Base-by-base conservation (phyloP, 2,329 filamentous ascomycete species). In the Verticillium tricorpus region DNA sequence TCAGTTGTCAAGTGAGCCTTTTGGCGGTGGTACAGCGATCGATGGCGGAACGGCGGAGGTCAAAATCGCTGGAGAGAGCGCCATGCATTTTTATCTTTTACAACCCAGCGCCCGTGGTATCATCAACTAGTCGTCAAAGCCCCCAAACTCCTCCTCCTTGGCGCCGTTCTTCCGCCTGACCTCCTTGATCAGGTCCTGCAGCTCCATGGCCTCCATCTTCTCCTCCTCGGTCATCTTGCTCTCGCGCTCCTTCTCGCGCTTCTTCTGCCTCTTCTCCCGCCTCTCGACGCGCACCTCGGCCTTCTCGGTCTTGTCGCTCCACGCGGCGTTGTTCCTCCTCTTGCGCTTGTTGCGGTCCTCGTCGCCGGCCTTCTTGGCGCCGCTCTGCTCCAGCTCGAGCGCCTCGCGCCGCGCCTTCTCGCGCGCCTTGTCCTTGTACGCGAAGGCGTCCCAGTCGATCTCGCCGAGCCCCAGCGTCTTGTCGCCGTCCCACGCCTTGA, bases 401-500 rank as follows among this genome's bases (percentile, higher is more conserved):
- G 83, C 84, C 58, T 81, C 82, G 66, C 80, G 78, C 17, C 91
- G 82, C 45, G 84, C 83, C 70, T 86, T 85, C 71, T 94, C 91
- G 34, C 89, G 83, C 22, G 81, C 77, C 71, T 89, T 90, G 68
- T 94, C 90, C 69, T 87, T 87, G 76, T 92, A 94, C 0, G 84
- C 78, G 68, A 87, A 92, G 2, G 75, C 79, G 54, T 88, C 82
- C 82, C 90, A 88, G 72, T 92, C 85, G 12, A 92, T 77, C 1
- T 83, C 82, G 59, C 61, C 62, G 2, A 89, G 74, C 2, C 86
- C 86, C 1, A 90, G 77, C 25, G 78, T 83, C 65, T 83, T 82
- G 71, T 92, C 89, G 5, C 89, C 89, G 14, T 86, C 83, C 80
- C 90, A 94, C 0, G 81, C 84, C 69, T 88, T 89, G 60, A 92